Conservation (phyloP, 345 rosid genomes). For the Melastoma malabathricum region DNA sequence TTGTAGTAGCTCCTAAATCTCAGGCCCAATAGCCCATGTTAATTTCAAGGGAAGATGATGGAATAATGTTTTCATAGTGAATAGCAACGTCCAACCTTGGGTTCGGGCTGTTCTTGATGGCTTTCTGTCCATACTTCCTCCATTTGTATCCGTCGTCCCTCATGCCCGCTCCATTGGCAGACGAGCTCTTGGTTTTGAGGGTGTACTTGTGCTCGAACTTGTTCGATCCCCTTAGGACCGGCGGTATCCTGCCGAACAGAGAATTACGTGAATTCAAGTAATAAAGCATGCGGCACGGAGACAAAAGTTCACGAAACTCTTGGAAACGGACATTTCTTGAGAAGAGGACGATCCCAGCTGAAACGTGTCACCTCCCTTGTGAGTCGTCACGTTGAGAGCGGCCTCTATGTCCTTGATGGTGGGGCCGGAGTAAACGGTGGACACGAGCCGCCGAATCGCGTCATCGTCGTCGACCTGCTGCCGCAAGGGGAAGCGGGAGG, state of each 20-base stretch:
- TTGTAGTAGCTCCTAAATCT: conserved; percentile 66
- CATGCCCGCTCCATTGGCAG: conserved; percentile 25
- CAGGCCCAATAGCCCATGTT: not conserved
- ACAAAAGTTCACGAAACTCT: not conserved
- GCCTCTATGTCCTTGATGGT: conserved; percentile 38
- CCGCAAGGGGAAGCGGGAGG: not conserved
- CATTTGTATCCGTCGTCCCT: conserved; percentile 89
- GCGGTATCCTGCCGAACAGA: conserved; percentile 4
- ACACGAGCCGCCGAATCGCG: conserved; percentile 15
- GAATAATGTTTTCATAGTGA: not conserved
- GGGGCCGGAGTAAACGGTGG: conserved; percentile 44
- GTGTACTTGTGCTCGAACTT: conserved; percentile 60
- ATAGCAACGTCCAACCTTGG: conserved; percentile 38
- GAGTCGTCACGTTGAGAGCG: conserved; percentile 22
- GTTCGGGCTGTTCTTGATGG: conserved; percentile 72
- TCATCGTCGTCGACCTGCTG: conserved; percentile 9
- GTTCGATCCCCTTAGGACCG: conserved; percentile 20
- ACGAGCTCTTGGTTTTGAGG: conserved; percentile 42
- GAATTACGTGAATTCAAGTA: too few relatives aligned
- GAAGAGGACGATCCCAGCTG: conserved; percentile 11
- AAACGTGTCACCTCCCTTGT: conserved; percentile 7
- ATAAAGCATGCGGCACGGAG: not conserved
- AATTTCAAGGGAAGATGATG: too few relatives aligned
- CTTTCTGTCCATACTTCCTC: conserved; percentile 92
- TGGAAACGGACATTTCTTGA: too few relatives aligned